These are phyloP conservation scores for Apiotrichum sp. DNA, from an alignment of 1,284 basidiomycete species.

Conservation along the genomic window DNA sequence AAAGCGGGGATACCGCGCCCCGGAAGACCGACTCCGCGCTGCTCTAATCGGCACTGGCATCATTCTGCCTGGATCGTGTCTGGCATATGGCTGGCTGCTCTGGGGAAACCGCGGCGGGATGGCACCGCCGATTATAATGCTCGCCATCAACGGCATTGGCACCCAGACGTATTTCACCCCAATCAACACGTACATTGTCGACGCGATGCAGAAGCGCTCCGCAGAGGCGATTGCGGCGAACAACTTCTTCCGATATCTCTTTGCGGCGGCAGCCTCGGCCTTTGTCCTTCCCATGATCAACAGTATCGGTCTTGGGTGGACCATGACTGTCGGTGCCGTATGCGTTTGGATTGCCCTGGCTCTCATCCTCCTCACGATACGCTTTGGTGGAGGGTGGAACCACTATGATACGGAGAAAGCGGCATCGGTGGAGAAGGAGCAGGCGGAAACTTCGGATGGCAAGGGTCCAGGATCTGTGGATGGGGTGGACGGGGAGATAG, in stretches of 20 bases:
- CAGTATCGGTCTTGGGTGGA: constrained; percentile 54
- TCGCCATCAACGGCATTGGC: constrained; percentile 48
- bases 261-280: constrained; percentile 48
- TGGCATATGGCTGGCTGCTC: constrained; percentile 42
- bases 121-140: constrained; percentile 30
- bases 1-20: constrained; percentile 51
- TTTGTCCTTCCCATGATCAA: constrained; percentile 55
- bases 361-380: constrained; percentile 16
- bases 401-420: constrained; percentile 13
- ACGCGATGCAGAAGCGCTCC: constrained; percentile 53
- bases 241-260: constrained; percentile 42
- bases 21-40: constrained; percentile 59
- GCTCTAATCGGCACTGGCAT: constrained; percentile 51
- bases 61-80: constrained; percentile 45
- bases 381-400: constrained; percentile 17
- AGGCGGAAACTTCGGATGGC: constrained; percentile 1
- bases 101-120: constrained; percentile 33
- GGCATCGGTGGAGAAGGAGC: constrained; percentile 22
- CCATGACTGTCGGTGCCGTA: constrained; percentile 51
- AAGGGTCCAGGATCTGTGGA: not conserved
- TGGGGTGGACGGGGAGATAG: constrained; percentile 8
- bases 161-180: constrained; percentile 52
- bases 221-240: constrained; percentile 52
- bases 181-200: constrained; percentile 55
- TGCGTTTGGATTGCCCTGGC: constrained; percentile 30